A percentile compares a stretch with the other conserved stretches of the same genome.
Evolutionary conservation across 2,329 filamentous ascomycete genomes (phyloP).

Genomic region (Colletotrichum sublineola): DNA sequence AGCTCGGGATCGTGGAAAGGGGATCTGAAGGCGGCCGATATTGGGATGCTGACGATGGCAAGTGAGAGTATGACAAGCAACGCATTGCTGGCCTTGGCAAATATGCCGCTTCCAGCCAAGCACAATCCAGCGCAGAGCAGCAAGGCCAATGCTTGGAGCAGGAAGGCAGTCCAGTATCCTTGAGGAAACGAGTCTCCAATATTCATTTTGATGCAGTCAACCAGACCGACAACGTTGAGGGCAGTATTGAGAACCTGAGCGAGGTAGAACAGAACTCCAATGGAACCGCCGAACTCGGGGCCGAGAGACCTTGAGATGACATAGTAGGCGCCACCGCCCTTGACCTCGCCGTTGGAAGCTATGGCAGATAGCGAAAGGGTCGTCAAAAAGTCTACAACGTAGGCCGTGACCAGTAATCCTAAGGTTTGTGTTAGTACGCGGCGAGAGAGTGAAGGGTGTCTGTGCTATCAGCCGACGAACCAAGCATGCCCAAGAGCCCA

Average conservation of each 20-base stretch:
- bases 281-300: constrained; percentile 90
- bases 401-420: constrained; percentile 82
- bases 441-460: constrained; percentile 16
- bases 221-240: constrained; percentile 87
- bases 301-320: constrained; percentile 88
- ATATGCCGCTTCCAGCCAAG: constrained; percentile 83
- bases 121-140: constrained; percentile 80
- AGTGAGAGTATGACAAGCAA: constrained; percentile 78
- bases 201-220: constrained; percentile 85
- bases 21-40: constrained; percentile 77
- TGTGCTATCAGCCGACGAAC: constrained; percentile 58
- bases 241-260: constrained; percentile 90
- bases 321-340: constrained; percentile 90
- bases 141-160: constrained; percentile 80
- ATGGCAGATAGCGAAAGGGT: constrained; percentile 90
- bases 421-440: constrained; percentile 43
- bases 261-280: constrained; percentile 90
- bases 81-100: constrained; percentile 83
- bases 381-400: constrained; percentile 85
- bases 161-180: constrained; percentile 82
- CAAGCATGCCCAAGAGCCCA: constrained; percentile 83
- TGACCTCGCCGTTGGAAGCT: constrained; percentile 89
- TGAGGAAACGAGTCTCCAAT: constrained; percentile 76
- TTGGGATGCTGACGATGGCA: constrained; percentile 83
- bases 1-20: constrained; percentile 75